phyloP scores from a whole-genome alignment of 768 basidiomycete genomes.

The Auriscalpium orientale region DNA sequence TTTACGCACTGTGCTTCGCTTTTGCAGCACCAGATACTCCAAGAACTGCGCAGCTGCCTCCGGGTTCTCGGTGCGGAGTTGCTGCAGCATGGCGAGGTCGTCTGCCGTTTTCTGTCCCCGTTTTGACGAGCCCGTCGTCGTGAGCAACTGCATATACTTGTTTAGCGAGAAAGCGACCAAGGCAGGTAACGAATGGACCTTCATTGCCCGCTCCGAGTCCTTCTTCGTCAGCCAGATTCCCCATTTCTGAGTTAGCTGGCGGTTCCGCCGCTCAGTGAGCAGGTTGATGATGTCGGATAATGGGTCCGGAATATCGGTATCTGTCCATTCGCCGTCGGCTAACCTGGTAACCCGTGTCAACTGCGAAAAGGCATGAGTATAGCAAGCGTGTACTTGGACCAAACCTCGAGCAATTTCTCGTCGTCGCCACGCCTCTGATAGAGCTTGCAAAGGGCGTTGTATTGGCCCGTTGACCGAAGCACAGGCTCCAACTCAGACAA shows the following conservation, averaged over 20 bases:
- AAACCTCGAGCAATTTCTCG: slow-evolving; percentile 55
- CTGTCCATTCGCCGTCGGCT: slow-evolving; percentile 56
- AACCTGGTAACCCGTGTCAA: slow-evolving; percentile 34
- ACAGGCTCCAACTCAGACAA: slow-evolving; percentile 56
- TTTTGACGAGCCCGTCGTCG: slow-evolving; percentile 45
- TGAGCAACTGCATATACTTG: slow-evolving; percentile 44
- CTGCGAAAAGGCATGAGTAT: background rate
- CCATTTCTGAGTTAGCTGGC: slow-evolving; percentile 61
- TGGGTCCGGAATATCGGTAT: slow-evolving; percentile 58
- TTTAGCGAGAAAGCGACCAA: background rate
- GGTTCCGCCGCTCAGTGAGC: slow-evolving; percentile 51
- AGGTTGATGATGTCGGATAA: slow-evolving; percentile 50
- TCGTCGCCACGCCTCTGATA: slow-evolving; percentile 52
- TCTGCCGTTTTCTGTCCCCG: slow-evolving; percentile 53
- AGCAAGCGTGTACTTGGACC: slow-evolving; percentile 49
- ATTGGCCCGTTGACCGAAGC: slow-evolving; percentile 43
- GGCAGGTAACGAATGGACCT: slow-evolving; percentile 33
- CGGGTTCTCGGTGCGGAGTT: slow-evolving; percentile 49
- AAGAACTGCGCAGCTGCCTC: slow-evolving; percentile 63
- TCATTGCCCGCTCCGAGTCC: slow-evolving; percentile 63
- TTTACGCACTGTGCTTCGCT: slow-evolving; percentile 47
- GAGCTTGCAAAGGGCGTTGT: slow-evolving; percentile 53
- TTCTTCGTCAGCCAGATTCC: slow-evolving; percentile 71
- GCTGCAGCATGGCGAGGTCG: slow-evolving; percentile 47
- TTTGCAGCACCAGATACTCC: slow-evolving; percentile 72